Evolutionary conservation across 257 asterid genomes (phyloP).

Genomic region (Striga asiatica): DNA sequence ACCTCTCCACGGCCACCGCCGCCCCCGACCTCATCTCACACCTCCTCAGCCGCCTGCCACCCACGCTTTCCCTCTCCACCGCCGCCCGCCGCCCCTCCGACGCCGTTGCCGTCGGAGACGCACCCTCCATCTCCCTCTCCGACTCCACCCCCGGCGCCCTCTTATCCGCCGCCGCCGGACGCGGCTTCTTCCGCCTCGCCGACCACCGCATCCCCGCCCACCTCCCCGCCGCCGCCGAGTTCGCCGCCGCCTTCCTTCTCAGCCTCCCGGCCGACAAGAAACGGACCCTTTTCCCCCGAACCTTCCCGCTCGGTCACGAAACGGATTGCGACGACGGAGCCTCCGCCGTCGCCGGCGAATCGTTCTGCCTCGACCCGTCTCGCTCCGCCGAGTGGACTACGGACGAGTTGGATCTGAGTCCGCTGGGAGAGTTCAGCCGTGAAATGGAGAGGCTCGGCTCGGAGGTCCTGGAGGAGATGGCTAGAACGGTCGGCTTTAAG

Average conservation of each 20-base stretch:
- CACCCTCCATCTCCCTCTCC: no score
- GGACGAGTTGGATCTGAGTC: not conserved
- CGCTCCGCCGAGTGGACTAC: not conserved
- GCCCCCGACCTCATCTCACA: not conserved
- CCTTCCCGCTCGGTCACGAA: not conserved
- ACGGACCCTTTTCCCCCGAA: not conserved
- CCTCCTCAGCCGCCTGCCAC: not conserved
- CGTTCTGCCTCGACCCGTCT: not conserved
- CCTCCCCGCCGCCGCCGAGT: not conserved
- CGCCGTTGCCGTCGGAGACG: no score
- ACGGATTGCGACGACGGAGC: not conserved
- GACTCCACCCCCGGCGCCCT: not conserved
- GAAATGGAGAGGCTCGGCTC: conserved; percentile 3
- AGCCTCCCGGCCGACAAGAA: not conserved
- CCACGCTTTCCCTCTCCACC: no score
- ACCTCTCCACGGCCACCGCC: not conserved
- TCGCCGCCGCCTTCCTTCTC: not conserved
- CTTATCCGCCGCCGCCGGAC: not conserved
- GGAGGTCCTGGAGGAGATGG: conserved; percentile 37
- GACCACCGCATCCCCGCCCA: not conserved
- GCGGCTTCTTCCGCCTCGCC: not conserved
- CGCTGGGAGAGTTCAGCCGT: not conserved
- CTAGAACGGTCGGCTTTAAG: conserved; percentile 37
- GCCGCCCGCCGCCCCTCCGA: no score
- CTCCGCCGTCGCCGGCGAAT: not conserved